A percentile compares a stretch with the other conserved stretches of the same genome.
phyloP scores from a whole-genome alignment of 2,329 filamentous ascomycete species.

The Dactylellina drechsleri region DNA sequence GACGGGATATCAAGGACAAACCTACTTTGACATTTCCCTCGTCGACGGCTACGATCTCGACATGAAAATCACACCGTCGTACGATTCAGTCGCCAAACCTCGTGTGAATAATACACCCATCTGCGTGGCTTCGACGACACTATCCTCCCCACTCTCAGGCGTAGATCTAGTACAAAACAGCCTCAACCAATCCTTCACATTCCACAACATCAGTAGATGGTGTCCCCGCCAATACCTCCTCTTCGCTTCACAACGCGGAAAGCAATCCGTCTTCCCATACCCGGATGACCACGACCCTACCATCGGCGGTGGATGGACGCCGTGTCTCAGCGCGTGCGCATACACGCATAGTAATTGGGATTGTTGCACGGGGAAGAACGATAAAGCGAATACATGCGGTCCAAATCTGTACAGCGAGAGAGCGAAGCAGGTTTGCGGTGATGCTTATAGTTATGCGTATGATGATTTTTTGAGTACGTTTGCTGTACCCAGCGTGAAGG shows the following conservation, averaged over 20 bases:
- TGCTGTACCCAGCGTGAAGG: slow-evolving; percentile 67
- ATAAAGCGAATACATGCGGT: slow-evolving; percentile 72
- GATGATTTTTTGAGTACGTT: slow-evolving; percentile 71
- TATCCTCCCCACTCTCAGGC: slow-evolving; percentile 59
- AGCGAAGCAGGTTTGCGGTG: slow-evolving; percentile 80
- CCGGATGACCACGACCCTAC: slow-evolving; percentile 76
- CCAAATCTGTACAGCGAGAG: slow-evolving; percentile 74
- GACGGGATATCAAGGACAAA: slow-evolving; percentile 73
- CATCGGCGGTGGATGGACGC: slow-evolving; percentile 74
- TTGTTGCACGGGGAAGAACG: slow-evolving; percentile 78
- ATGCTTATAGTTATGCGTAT: slow-evolving; percentile 81
- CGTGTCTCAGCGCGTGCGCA: slow-evolving; percentile 80
- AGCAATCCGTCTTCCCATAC: slow-evolving; percentile 67
- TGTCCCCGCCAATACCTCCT: slow-evolving; percentile 83
- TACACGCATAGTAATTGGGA: slow-evolving; percentile 74
- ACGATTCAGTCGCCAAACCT: slow-evolving; percentile 49
- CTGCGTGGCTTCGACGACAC: slow-evolving; percentile 38
- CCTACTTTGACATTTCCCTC: slow-evolving; percentile 84
- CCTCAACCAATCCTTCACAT: slow-evolving; percentile 56
- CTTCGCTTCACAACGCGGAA: slow-evolving; percentile 73
- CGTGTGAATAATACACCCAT: slow-evolving; percentile 56
- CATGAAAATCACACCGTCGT: slow-evolving; percentile 66
- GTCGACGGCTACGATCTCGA: slow-evolving; percentile 87
- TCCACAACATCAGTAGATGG: slow-evolving; percentile 71
- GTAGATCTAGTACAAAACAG: slow-evolving; percentile 62